Conservation (phyloP, 805 yeast species). For the Wickerhamomyces strasburgensis region DNA sequence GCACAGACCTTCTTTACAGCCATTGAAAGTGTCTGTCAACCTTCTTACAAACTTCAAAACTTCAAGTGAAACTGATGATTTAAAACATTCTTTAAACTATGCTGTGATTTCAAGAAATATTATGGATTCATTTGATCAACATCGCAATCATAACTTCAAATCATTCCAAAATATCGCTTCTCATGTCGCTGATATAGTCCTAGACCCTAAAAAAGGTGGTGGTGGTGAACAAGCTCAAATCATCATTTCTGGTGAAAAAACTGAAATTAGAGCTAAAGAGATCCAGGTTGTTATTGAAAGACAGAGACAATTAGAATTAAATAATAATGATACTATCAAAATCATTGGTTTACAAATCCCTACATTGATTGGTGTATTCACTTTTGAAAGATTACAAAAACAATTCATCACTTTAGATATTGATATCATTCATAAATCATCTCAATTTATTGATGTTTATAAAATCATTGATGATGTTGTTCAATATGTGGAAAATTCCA, state of each 20-base stretch:
- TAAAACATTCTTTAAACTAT: constrained; percentile 79
- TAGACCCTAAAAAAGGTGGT: constrained; percentile 39
- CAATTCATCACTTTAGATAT: constrained; percentile 68
- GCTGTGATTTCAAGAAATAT: constrained; percentile 74
- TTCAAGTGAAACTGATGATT: constrained; percentile 79
- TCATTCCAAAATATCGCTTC: constrained; percentile 38
- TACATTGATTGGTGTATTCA: constrained; percentile 89
- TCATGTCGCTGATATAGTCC: constrained; percentile 39
- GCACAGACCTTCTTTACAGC: constrained; percentile 64
- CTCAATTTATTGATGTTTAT: constrained; percentile 22
- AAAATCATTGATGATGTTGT: constrained; percentile 46
- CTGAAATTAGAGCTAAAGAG: constrained; percentile 53
- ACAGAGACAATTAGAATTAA: constrained; percentile 17
- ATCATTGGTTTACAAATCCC: constrained; percentile 53
- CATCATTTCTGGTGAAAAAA: constrained; percentile 42
- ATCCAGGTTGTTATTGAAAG: constrained; percentile 39
- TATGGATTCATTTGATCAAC: constrained; percentile 42
- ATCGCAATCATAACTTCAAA: constrained; percentile 33
- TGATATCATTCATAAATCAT: constrained; percentile 37
- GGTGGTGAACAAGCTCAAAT: constrained; percentile 43
- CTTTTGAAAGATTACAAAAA: constrained; percentile 76
- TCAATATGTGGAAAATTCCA: constrained; percentile 65
- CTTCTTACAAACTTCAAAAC: constrained; percentile 62
- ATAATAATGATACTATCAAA: constrained; percentile 23
- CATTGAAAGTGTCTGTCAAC: constrained; percentile 52